A percentile compares a stretch with the other conserved stretches of the same genome.
Evolutionary conservation across 2,329 filamentous ascomycete species (phyloP).

Genomic region (Didymella exigua): DNA sequence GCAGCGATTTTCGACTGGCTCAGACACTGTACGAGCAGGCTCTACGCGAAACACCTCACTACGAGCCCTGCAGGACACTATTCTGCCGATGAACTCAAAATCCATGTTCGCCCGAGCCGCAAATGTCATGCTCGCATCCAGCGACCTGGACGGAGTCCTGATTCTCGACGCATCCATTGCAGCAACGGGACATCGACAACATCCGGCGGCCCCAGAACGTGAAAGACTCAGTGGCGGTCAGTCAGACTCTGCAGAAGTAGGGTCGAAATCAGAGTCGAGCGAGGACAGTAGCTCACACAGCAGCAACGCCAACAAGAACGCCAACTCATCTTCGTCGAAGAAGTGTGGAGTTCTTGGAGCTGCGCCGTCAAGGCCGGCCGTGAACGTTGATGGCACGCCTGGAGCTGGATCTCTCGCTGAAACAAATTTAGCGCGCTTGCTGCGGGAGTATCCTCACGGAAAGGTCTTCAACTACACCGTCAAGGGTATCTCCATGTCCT

Average conservation of each 20-base stretch:
- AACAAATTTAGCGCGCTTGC: constrained; percentile 26
- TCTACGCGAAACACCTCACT: constrained; percentile 25
- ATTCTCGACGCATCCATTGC: constrained; percentile 44
- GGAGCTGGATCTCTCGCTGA: constrained; percentile 23
- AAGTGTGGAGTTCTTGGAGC: constrained; percentile 35
- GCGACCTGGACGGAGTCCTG: constrained; percentile 42
- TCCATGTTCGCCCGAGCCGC: constrained; percentile 44
- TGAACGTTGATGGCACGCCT: constrained; percentile 2
- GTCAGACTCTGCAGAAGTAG: constrained; percentile 7
- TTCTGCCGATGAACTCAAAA: constrained; percentile 36
- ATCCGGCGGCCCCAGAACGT: constrained; percentile 9
- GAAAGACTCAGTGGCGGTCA: background rate
- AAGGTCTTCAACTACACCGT: constrained; percentile 34
- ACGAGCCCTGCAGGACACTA: constrained; percentile 33
- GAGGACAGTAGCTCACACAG: constrained; percentile 22
- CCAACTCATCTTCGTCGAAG: constrained; percentile 14
- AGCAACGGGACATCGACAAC: constrained; percentile 23
- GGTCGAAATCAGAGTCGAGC: constrained; percentile 24
- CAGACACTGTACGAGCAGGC: constrained; percentile 5
- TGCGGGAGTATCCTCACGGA: constrained; percentile 33
- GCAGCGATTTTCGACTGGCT: background rate
- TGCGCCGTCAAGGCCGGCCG: constrained; percentile 13
- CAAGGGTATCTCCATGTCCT: constrained; percentile 25
- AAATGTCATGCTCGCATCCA: constrained; percentile 40
- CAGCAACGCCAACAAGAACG: background rate